Conservation (phyloP, 352 stramenopile genomes). For the Sclerospora graminicola region DNA sequence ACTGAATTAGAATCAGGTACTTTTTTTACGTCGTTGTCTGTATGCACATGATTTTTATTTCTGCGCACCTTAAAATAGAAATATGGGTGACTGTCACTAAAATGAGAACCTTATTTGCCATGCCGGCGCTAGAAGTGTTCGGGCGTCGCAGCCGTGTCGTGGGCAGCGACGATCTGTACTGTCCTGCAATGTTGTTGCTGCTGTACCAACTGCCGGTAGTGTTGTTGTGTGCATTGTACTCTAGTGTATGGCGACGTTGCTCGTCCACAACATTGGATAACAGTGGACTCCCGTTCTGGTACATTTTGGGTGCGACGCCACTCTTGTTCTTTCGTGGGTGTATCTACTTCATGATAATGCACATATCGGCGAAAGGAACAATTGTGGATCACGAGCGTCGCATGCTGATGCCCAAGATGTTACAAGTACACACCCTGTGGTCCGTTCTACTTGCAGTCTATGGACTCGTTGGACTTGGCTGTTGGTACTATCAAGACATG, state of each 20-base stretch:
- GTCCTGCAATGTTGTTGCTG: conserved; percentile 64
- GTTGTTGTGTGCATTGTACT: conserved; percentile 50
- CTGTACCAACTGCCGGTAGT: conserved; percentile 68
- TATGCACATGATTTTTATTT: too few relatives aligned
- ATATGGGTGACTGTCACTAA: too few relatives aligned
- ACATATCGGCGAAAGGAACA: conserved; percentile 73
- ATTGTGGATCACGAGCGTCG: conserved; percentile 82
- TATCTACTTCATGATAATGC: conserved; percentile 82
- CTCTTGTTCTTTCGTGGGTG: conserved; percentile 72
- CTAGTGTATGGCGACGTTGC: conserved; percentile 50
- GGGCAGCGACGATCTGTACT: conserved; percentile 81
- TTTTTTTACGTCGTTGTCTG: too few relatives aligned
- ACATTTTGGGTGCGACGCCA: conserved; percentile 49
- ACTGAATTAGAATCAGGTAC: too few relatives aligned
- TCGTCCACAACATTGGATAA: conserved; percentile 51
- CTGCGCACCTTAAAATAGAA: too few relatives aligned
- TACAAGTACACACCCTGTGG: conserved; percentile 73
- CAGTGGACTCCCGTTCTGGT: conserved; percentile 69
- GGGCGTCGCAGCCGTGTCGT: conserved; percentile 73
- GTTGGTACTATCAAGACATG: conserved; percentile 63
- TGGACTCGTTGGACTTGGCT: conserved; percentile 40
- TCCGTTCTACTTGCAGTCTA: conserved; percentile 54
- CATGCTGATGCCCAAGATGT: conserved; percentile 73
- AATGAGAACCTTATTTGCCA: background rate
- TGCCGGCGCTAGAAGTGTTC: conserved; percentile 81